These are phyloP conservation scores for Groenewaldozyma tartarivorans DNA, from an alignment of 805 yeast species.

Conservation along the genomic window DNA sequence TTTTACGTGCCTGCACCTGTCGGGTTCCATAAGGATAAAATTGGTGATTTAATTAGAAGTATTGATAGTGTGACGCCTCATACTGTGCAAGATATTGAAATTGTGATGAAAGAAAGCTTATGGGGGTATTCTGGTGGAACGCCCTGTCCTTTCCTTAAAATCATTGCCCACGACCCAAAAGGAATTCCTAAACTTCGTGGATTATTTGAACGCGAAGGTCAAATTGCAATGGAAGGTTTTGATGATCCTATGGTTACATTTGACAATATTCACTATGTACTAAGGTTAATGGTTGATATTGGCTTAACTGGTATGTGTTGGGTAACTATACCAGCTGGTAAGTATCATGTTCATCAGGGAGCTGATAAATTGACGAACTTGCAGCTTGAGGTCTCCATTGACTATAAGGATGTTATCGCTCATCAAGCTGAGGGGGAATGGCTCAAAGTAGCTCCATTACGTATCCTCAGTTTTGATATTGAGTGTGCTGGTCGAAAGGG, in stretches of 20 bases:
- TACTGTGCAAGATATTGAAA: conserved; percentile 57
- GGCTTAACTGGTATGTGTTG: conserved; percentile 92
- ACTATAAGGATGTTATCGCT: conserved; percentile 58
- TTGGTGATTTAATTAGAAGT: conserved; percentile 25
- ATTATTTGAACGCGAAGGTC: conserved; percentile 75
- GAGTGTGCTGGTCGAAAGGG: conserved; percentile 99
- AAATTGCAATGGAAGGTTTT: conserved; percentile 52
- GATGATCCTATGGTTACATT: conserved; percentile 50
- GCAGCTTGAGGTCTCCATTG: conserved; percentile 72
- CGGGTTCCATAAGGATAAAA: conserved; percentile 52
- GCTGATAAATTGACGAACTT: conserved; percentile 52
- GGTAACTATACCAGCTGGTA: conserved; percentile 77
- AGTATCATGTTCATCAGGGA: conserved; percentile 39
- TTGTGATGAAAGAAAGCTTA: conserved; percentile 67
- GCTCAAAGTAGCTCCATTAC: conserved; percentile 85
- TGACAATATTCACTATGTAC: conserved; percentile 79
- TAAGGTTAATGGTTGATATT: conserved; percentile 88
- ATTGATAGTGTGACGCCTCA: conserved; percentile 27
- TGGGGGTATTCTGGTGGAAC: conserved; percentile 88
- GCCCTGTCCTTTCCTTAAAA: conserved; percentile 69
- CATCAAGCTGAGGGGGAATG: conserved; percentile 91
- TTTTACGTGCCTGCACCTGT: conserved; percentile 86
- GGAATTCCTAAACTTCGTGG: conserved; percentile 60
- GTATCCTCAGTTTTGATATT: conserved; percentile 90
- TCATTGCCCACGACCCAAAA: conserved; percentile 56